Percentiles rank a stretch among this genome's conserved stretches.
Evolutionary conservation across 225 moss, liverwort and hornwort genomes (phyloP).

Genomic region (Neckera pumila): DNA sequence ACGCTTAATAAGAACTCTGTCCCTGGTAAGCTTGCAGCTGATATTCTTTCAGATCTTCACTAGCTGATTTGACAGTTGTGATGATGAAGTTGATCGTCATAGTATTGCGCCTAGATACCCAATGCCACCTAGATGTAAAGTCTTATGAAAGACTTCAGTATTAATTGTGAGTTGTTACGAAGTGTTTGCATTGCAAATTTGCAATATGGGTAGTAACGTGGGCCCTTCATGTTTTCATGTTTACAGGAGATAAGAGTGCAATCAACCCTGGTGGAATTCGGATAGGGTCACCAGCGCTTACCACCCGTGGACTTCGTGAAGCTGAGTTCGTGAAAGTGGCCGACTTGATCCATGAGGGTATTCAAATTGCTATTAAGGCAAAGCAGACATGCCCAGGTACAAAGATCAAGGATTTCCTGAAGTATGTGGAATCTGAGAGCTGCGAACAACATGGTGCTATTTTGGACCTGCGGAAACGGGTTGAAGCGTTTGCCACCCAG

Average conservation of each 20-base stretch:
- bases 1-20: conserved; percentile 91
- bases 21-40: conserved; percentile 29
- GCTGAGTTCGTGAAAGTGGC: conserved; percentile 68
- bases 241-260: conserved; percentile 81
- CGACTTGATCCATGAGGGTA: conserved; percentile 66
- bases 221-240: not conserved
- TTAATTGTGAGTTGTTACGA: not conserved
- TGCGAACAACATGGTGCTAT: conserved; percentile 41
- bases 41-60: not conserved
- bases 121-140: not conserved
- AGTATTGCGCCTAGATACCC: not conserved
- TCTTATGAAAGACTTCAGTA: not conserved
- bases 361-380: conserved; percentile 55
- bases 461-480: conserved; percentile 45
- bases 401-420: conserved; percentile 68
- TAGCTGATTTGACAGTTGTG: not conserved
- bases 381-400: conserved; percentile 54
- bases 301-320: conserved; percentile 68
- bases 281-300: conserved; percentile 75
- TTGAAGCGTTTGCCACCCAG: conserved; percentile 66
- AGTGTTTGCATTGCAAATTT: not conserved
- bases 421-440: conserved; percentile 51
- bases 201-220: not conserved
- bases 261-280: conserved; percentile 69
- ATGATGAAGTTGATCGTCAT: not conserved